These are phyloP conservation scores for Thelonectria rubi DNA, from an alignment of 2,329 filamentous ascomycete genomes.

Conservation along the genomic window DNA sequence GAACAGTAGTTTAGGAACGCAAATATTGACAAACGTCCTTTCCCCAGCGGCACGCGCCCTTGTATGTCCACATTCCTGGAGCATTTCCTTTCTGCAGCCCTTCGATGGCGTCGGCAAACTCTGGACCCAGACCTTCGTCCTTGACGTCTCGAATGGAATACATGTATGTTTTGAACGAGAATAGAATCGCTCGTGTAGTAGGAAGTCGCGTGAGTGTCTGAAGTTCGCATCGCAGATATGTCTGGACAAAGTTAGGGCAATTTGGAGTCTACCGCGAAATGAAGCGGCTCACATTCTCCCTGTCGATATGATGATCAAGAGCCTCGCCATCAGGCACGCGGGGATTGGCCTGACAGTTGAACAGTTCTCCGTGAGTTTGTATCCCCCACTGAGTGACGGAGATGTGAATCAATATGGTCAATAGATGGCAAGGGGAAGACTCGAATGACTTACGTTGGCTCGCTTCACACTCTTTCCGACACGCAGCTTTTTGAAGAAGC, in stretches of 20 bases:
- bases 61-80: slow-evolving; percentile 63
- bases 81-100: slow-evolving; percentile 60
- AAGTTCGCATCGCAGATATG: slow-evolving; percentile 57
- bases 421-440: background rate
- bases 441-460: slow-evolving; percentile 52
- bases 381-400: slow-evolving; percentile 55
- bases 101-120: slow-evolving; percentile 61
- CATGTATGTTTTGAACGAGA: slow-evolving; percentile 65
- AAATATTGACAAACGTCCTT: slow-evolving; percentile 58
- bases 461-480: slow-evolving; percentile 60
- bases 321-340: slow-evolving; percentile 48
- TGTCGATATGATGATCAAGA: slow-evolving; percentile 49
- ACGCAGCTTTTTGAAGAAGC: slow-evolving; percentile 58
- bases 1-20: slow-evolving; percentile 35
- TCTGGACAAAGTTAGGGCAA: slow-evolving; percentile 35
- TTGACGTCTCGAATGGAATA: slow-evolving; percentile 59
- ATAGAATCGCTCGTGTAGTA: slow-evolving; percentile 56
- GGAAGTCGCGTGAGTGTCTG: slow-evolving; percentile 62
- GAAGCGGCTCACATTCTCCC: slow-evolving; percentile 45
- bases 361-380: slow-evolving; percentile 54
- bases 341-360: slow-evolving; percentile 48
- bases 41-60: slow-evolving; percentile 58
- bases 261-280: background rate
- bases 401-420: background rate
- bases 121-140: slow-evolving; percentile 55